phyloP scores from a whole-genome alignment of 192 early-diverging fungal species.

The Dissophora ornata region DNA sequence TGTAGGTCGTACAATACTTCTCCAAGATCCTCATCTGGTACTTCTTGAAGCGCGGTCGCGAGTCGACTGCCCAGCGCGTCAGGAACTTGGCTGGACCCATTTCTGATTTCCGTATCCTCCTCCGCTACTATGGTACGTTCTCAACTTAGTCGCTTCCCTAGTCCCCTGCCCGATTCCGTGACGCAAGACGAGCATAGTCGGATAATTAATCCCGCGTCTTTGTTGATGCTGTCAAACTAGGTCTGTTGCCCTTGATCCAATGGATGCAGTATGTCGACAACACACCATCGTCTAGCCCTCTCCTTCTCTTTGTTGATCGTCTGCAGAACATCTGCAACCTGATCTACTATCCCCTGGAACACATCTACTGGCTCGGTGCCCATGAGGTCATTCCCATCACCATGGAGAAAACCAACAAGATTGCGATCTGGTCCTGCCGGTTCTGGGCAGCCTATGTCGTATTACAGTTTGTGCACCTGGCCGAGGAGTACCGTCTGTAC shows the following conservation, averaged over 20 bases:
- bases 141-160: too few species aligned
- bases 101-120: conserved; percentile 90
- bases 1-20: conserved; percentile 89
- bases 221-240: too few species aligned
- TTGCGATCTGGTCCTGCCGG: conserved; percentile 94
- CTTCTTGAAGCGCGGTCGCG: conserved; percentile 66
- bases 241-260: conserved; percentile 85
- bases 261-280: conserved; percentile 86
- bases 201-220: too few species aligned
- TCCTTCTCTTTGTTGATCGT: conserved; percentile 77
- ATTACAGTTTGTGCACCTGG: conserved; percentile 88
- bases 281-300: conserved; percentile 71
- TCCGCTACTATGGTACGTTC: conserved; percentile 77
- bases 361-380: conserved; percentile 92
- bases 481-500: conserved; percentile 71
- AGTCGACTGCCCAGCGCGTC: conserved; percentile 76
- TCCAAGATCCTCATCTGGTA: conserved; percentile 91
- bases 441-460: conserved; percentile 97
- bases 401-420: conserved; percentile 75
- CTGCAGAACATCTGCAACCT: conserved; percentile 89
- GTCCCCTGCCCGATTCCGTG: too few species aligned
- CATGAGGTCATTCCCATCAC: conserved; percentile 86
- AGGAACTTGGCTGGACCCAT: conserved; percentile 86
- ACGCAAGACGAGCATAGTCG: too few species aligned
- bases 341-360: conserved; percentile 96